Evolutionary conservation across 2,329 filamentous ascomycete genomes (phyloP), one percentile per base, ranked within the genome.

Genomic region (Myriangium duriaei): DNA sequence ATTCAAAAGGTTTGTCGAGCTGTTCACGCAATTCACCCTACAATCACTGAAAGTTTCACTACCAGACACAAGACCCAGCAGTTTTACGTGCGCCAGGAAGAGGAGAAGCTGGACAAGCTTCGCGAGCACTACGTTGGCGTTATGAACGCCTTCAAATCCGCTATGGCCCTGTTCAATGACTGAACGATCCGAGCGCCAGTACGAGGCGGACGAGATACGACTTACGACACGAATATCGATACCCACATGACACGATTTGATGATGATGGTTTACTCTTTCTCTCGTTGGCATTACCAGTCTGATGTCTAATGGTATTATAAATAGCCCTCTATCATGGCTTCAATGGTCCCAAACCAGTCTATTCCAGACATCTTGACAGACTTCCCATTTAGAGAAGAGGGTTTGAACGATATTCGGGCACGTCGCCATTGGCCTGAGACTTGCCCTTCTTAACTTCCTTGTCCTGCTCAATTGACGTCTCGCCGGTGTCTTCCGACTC

Each of bases 31-130:
- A 10, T 18, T 30, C 18, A 31, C 11, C 16, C 16, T 7, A 37
- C 15, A 39, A 28, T 21, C 14, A 41, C 21, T 41, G 42, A 40
- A 39, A 36, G 37, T 50, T 32, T 48, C 10, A 11, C 33, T 21
- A 29, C 7, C 44, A 84, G 81, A 39, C 68, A 94, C 32, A 81
- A 79, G 52, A 95, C 87, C 2, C 76, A 86, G 44, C 76, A 80
- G 55, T 68, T 75, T 43, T 81, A 79, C 55, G 83, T 93, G 18
- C 74, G 79, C 44, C 66, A 84, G 30, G 74, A 79, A 0, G 87
- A 94, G 55, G 65, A 74, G 28, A 71, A 68, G 16, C 66, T 93
- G 40, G 74, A 76, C 38, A 70, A 79, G 47, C 91, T 81, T 54
- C 80, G 86, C 52, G 68, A 78, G 43, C 86, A 94, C 51, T 83